Conservation (phyloP, 1,284 basidiomycete species). For the Ustilago xerochloae region DNA sequence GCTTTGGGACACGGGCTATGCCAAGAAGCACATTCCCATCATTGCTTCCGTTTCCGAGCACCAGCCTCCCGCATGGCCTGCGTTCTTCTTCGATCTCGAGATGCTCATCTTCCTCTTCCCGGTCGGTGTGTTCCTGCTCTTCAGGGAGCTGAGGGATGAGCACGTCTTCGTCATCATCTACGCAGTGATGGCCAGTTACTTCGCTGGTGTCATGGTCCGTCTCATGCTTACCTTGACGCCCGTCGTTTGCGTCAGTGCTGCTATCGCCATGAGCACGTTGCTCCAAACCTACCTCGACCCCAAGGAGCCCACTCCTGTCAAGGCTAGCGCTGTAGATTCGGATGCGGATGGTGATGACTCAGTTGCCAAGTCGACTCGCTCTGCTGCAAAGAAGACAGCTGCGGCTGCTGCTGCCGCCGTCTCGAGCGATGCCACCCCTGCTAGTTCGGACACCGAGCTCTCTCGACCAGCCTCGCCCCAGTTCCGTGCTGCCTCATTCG, state of each 20-base stretch:
- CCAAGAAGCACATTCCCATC: constrained; percentile 96
- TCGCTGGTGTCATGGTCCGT: constrained; percentile 99
- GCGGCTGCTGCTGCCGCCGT: constrained; percentile 57
- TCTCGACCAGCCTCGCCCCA: constrained; percentile 24
- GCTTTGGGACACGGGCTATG: constrained; percentile 98
- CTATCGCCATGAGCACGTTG: constrained; percentile 87
- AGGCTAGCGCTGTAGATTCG: constrained; percentile 62
- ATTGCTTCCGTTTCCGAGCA: constrained; percentile 99
- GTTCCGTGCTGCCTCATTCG: constrained; percentile 20
- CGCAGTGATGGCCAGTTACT: constrained; percentile 93
- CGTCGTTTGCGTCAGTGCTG: constrained; percentile 88
- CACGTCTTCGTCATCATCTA: constrained; percentile 99
- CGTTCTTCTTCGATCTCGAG: constrained; percentile 99
- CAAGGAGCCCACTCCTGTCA: constrained; percentile 71
- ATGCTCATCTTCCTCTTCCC: constrained; percentile 98
- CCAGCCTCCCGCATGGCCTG: constrained; percentile 98
- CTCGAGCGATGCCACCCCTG: background rate
- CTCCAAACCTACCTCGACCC: constrained; percentile 88
- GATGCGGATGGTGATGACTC: constrained; percentile 43
- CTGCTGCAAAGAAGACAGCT: constrained; percentile 53
- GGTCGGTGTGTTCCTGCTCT: constrained; percentile 91
- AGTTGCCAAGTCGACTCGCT: constrained; percentile 67
- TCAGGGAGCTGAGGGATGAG: constrained; percentile 93
- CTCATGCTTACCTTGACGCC: constrained; percentile 92
- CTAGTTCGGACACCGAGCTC: constrained; percentile 11